Conservation (phyloP, 2,329 filamentous ascomycete genomes). For the Sporothrix pallida region DNA sequence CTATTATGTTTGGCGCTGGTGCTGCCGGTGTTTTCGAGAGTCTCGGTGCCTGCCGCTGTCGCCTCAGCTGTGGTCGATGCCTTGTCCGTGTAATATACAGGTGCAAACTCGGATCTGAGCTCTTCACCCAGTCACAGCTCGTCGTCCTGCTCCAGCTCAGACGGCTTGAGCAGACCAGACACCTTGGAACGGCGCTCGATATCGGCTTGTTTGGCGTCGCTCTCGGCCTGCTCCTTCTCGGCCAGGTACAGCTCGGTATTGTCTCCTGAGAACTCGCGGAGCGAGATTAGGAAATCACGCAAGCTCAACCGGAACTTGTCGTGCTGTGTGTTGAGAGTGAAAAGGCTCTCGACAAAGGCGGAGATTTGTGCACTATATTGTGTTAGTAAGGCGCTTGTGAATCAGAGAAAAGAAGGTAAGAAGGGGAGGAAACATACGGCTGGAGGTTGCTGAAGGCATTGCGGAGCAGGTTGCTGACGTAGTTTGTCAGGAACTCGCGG, state of each 20-base stretch:
- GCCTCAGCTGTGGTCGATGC: not conserved
- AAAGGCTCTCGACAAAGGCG: conserved; percentile 86
- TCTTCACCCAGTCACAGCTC: conserved; percentile 84
- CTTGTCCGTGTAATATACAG: conserved; percentile 42
- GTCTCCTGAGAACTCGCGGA: conserved; percentile 96
- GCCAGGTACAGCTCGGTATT: conserved; percentile 93
- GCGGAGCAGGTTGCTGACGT: conserved; percentile 81
- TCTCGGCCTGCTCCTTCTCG: conserved; percentile 90
- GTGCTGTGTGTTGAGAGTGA: conserved; percentile 84
- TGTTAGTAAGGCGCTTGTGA: conserved; percentile 34
- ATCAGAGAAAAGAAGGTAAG: not conserved
- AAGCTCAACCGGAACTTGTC: conserved; percentile 95
- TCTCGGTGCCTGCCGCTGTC: not conserved
- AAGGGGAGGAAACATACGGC: conserved; percentile 64
- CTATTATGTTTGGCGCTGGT: not conserved
- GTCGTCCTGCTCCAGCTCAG: conserved; percentile 89
- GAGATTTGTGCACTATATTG: conserved; percentile 76
- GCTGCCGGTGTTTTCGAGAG: not conserved
- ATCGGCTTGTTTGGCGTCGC: conserved; percentile 84
- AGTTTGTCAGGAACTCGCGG: conserved; percentile 86
- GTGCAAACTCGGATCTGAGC: conserved; percentile 65
- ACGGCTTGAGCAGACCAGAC: conserved; percentile 92
- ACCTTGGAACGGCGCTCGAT: conserved; percentile 93
- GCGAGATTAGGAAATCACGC: conserved; percentile 93
- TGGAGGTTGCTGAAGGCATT: conserved; percentile 94